Evolutionary conservation across 352 stramenopile species (phyloP), one percentile per base, ranked within the genome.

Genomic region (Pythium phragmiticola): DNA sequence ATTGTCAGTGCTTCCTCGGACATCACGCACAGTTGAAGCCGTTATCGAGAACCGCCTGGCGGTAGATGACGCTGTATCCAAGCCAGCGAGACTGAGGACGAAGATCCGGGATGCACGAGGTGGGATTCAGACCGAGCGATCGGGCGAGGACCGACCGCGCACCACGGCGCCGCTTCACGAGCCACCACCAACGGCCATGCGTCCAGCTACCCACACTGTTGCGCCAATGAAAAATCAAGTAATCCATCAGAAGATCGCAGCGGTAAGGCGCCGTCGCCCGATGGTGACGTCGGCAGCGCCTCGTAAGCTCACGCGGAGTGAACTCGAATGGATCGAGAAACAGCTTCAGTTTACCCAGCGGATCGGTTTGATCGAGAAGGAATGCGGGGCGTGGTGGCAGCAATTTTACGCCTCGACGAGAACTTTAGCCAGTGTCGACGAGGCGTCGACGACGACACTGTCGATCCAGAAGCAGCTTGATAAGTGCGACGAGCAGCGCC

Each of bases 291-390:
- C 30, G 23, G 34, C 19, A 3, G 17, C 13, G 39, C 5, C 59
- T 57, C 68, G 68, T 3, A 63, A 73, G 11, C 65, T 81, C 53
- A 70, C 67, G 1, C 81, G 73, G 16, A 45, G 70, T 2, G 79
- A 88, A 26, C 55, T 73, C 2, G 77, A 86, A 61, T 89, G 82
- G 80, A 53, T 84, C 19, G 82, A 91, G 59, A 91, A 85, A 60
- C 78, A 89, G 55, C 43, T 76, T 4, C 78, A 82, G 66, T 86
- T 85, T 39, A 70, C 47, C 0, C 61, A 75, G 37, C 72, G 82
- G 0, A 61, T 66, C 8, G 51, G 54, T 2, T 56, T 75, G 21
- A 28, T 91, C 17, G 82, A 91, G 60, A 88, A 80, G 36, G 80
- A 91, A 33, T 82, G 70, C n/a, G 30, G 34, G 16, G 52, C 53